Percentiles rank a stretch among this genome's conserved stretches.
phyloP scores from a whole-genome alignment of 2,329 filamentous ascomycete genomes.

The Lasiodiplodia citricola region DNA sequence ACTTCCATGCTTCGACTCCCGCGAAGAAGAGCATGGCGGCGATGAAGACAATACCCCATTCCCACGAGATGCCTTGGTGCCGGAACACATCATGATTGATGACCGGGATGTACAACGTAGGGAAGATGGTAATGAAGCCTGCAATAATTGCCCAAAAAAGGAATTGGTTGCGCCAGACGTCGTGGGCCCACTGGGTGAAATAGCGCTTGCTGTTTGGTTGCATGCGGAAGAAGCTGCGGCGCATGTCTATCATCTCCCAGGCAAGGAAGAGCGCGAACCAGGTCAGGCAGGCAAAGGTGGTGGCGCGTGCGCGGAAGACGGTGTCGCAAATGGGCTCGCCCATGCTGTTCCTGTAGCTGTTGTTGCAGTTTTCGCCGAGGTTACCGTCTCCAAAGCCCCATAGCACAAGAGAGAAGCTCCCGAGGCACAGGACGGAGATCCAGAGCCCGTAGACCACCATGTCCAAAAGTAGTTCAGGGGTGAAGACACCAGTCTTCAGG shows the following conservation, averaged over 20 bases:
- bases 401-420: constrained; percentile 67
- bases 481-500: constrained; percentile 72
- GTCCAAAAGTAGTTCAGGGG: constrained; percentile 73
- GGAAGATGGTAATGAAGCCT: constrained; percentile 54
- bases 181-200: constrained; percentile 64
- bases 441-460: constrained; percentile 81
- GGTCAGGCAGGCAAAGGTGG: constrained; percentile 52
- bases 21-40: constrained; percentile 66
- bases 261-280: constrained; percentile 53
- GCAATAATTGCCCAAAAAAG: constrained; percentile 52
- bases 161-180: constrained; percentile 76
- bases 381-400: constrained; percentile 67
- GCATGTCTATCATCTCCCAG: constrained; percentile 55
- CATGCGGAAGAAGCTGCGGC: constrained; percentile 53
- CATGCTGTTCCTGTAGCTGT: constrained; percentile 51
- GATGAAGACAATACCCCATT: constrained; percentile 72
- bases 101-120: constrained; percentile 67
- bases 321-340: constrained; percentile 55
- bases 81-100: constrained; percentile 70
- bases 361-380: constrained; percentile 67
- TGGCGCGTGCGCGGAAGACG: constrained; percentile 61
- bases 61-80: constrained; percentile 69
- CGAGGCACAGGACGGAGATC: constrained; percentile 73
- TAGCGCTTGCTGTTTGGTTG: constrained; percentile 45
- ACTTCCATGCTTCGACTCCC: constrained; percentile 71